Evolutionary conservation across 257 asterid species (phyloP), one percentile per base, ranked within the genome.

Genomic region (Nyctanthes arbortristis): DNA sequence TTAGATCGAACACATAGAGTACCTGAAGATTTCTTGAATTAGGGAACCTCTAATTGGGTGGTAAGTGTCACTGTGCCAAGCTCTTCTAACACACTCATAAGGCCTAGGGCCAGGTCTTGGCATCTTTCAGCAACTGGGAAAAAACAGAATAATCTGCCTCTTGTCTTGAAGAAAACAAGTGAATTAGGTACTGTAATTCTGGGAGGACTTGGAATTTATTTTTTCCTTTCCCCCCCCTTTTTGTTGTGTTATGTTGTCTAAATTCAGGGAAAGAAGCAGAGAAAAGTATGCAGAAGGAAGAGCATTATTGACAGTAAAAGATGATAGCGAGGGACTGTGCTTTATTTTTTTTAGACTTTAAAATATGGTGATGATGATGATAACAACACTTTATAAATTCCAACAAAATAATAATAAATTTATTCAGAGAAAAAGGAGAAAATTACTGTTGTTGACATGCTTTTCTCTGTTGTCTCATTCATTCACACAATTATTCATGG

Each of bases 21-120:
- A 92, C 98, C 97, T 93, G 90, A 93, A 93, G 77, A 93, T 83
- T 77, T 93, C 95, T 81, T 93, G 93, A 78, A 93, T 90, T 58
- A 93, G 82, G 65, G 95, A 93, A 65, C 96, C 98, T 82, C 98
- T 87, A 58, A 93, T 75, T 75, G 96, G 98, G 5, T 82, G 93
- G 82, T 85, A 95, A 52, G 85, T 85, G 12, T 90, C 98, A 69
- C 98, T 88, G 72, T 93, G 98, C 98, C 98, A 93, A 87, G 95
- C 98, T 88, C 91, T 90, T 63, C 88, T 85, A 55, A 87, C 93
- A 85, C 98, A 93, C 79, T 93, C 98, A 67, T 87, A 93, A 5
- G 98, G 96, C 65, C 96, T 88, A 28, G 96, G 94, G 57, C 97
- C 97, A 45, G 96, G 93, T 64, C 95, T 88, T 28, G 97, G 95